Evolutionary conservation across 2,329 filamentous ascomycete genomes (phyloP), one percentile per base, ranked within the genome.

Genomic region (Neofusicoccum umdonicola): DNA sequence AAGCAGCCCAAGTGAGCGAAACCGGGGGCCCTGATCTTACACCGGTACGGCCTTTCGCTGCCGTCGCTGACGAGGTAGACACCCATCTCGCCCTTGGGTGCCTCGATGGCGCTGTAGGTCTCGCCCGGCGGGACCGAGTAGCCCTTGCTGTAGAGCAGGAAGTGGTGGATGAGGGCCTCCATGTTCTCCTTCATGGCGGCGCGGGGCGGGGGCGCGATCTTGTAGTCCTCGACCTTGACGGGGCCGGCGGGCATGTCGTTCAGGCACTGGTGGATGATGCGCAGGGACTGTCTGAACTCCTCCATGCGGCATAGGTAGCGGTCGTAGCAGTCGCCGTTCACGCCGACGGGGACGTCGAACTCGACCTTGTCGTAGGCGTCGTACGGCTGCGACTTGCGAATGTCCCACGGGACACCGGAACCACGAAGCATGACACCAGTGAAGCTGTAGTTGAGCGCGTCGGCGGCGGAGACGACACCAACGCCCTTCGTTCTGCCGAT

Each of bases 171-270:
- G 48, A 99, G 87, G 44, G 95, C 93, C 83, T 99, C 95, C 96
- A 99, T 99, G 84, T 99, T 99, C 87, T 99, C 95, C 87, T 99
- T 99, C 95, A 99, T 99, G 74, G 95, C 95, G 50, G 92, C 85
- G 75, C 95, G 89, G n/a, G 95, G 96, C 67, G 95, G 95, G 22
- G 95, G 95, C 2, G 92, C 90, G 74, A 99, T 87, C 87, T 99
- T 99, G 88, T 98, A 99, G 81, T 99, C 95, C 81, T 99, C 95
- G 47, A 97, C 92, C 71, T 94, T 91, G 76, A 98, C 87, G 61
- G 95, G 95, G 34, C 95, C 95, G 56, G 91, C 86, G 56, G 96
- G 94, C 92, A 99, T 99, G 84, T 99, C 92, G 86, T 99, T 98
- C 72, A 99, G 83, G 80, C 96, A 99, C 81, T 99, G 96, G 85